Conservation (phyloP, 1,139 yeast genomes). For the Sugiyamaella novakii region DNA sequence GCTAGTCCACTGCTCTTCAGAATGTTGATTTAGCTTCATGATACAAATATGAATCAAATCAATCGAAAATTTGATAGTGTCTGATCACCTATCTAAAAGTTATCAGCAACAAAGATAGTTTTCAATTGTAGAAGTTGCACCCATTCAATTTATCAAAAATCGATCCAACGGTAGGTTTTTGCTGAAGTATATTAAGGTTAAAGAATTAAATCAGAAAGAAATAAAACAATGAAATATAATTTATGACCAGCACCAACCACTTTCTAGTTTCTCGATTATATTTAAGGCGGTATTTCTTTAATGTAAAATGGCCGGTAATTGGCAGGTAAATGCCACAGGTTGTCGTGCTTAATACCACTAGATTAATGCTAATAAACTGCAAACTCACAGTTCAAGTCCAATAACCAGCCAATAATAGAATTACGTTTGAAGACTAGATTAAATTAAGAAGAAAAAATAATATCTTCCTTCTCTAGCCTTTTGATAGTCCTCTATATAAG, state of each 20-base stretch:
- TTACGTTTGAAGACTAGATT: too few relatives aligned
- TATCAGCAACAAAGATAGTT: too few relatives aligned
- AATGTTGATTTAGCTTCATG: conserved; percentile 11
- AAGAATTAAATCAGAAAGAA: conserved; percentile 7
- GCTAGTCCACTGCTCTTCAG: conserved; percentile 9
- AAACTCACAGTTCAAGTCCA: background rate
- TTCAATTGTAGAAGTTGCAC: too few relatives aligned
- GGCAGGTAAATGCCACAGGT: too few relatives aligned
- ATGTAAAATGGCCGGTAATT: conserved; percentile 12
- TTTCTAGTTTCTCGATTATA: background rate
- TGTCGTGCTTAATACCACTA: too few relatives aligned
- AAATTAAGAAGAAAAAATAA: background rate
- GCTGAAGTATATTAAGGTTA: too few relatives aligned
- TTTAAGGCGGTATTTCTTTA: conserved; percentile 2
- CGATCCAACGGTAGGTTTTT: too few relatives aligned
- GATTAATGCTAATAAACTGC: conserved; percentile 13
- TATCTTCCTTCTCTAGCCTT: too few relatives aligned
- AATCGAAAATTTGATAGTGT: too few relatives aligned
- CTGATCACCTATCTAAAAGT: too few relatives aligned
- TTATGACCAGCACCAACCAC: conserved; percentile 8
- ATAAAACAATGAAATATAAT: conserved; percentile 5
- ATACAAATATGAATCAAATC: too few relatives aligned
- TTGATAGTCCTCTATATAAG: background rate
- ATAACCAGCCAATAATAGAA: conserved; percentile 9
- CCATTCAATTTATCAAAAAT: too few relatives aligned